Evolutionary conservation across 331 rosid species (phyloP).

Genomic region (Acacia concinna): DNA sequence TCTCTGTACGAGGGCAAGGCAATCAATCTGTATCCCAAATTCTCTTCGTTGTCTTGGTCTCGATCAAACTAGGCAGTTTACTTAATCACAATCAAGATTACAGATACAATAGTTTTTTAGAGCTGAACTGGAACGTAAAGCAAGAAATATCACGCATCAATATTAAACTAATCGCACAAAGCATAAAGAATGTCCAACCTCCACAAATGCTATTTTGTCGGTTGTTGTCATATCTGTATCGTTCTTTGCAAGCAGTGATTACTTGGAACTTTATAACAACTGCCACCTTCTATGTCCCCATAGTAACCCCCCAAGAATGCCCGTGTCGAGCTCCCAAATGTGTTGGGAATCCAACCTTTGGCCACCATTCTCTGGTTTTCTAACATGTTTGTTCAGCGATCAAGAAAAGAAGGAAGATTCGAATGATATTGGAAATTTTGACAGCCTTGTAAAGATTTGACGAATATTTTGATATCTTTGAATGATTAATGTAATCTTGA

Average conservation of each 20-base stretch:
- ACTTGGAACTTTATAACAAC: neutral
- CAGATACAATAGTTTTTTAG: neutral
- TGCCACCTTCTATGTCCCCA: neutral
- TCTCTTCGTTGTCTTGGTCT: neutral
- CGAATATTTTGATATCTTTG: neutral
- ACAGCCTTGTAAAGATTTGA: neutral
- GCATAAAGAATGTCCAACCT: neutral
- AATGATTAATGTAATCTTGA: neutral
- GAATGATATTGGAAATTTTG: neutral
- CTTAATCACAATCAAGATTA: neutral
- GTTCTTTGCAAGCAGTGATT: neutral
- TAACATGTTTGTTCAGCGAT: conserved; percentile 18
- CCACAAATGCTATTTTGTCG: neutral
- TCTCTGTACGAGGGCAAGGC: no score
- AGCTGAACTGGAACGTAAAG: conserved; percentile 23
- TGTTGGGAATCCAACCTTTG: conserved; percentile 19
- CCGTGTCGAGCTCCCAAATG: neutral
- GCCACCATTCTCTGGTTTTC: neutral
- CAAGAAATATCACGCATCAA: conserved; percentile 50
- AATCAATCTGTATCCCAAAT: no score
- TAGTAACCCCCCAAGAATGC: conserved; percentile 1
- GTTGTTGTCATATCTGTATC: neutral
- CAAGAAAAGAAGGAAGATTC: neutral
- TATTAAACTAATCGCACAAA: conserved; percentile 36
- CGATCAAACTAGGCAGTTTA: neutral